phyloP scores from a whole-genome alignment of 2,329 filamentous ascomycete species.

The Hymenoscyphus scutula region DNA sequence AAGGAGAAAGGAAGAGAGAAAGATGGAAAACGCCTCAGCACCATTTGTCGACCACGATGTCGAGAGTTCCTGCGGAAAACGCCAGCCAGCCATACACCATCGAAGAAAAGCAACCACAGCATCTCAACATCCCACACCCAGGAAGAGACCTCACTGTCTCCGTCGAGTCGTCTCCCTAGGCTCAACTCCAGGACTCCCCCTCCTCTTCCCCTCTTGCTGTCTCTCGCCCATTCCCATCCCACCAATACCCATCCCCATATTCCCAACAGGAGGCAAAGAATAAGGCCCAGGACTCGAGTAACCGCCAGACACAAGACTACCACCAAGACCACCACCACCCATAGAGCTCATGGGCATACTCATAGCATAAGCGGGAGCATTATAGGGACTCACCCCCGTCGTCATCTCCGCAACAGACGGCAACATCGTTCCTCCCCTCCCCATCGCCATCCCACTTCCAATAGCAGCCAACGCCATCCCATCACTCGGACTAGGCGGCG shows the following conservation, averaged over 20 bases:
- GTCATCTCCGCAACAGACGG: constrained; percentile 63
- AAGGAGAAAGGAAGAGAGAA: not conserved
- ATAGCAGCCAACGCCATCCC: constrained; percentile 36
- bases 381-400: constrained; percentile 61
- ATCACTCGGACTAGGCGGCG: constrained; percentile 40
- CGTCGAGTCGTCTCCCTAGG: constrained; percentile 47
- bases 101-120: not conserved
- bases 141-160: constrained; percentile 36
- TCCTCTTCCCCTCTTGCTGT: constrained; percentile 46
- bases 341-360: constrained; percentile 30
- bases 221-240: not conserved
- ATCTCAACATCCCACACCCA: not conserved
- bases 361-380: constrained; percentile 53
- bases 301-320: constrained; percentile 39
- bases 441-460: constrained; percentile 27
- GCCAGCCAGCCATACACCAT: not conserved
- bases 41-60: not conserved
- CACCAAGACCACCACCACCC: constrained; percentile 33
- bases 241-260: not conserved
- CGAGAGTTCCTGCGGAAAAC: not conserved
- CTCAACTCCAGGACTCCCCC: constrained; percentile 49
- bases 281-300: constrained; percentile 17
- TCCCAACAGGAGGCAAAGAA: not conserved
- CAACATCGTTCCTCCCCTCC: constrained; percentile 41
- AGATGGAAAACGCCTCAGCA: not conserved